Evolutionary conservation across 2,329 filamentous ascomycete genomes (phyloP), one percentile per base, ranked within the genome.

Genomic region (Fusarium bactridioides): DNA sequence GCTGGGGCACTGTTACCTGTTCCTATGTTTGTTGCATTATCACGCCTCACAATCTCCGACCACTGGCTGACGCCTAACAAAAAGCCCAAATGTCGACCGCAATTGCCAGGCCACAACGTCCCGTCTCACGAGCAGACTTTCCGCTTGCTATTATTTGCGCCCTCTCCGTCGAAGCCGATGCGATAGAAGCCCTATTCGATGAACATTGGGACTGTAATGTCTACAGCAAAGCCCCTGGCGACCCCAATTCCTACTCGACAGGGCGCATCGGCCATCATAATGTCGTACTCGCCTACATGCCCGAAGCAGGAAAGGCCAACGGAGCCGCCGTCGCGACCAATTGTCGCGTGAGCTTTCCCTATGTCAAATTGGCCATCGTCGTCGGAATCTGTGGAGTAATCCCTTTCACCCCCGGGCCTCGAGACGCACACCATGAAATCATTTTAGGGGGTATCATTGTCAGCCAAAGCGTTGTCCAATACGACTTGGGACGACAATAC

Each of bases 351-450:
- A 84, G 80, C 62, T 84, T 81, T 47, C 56, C 63, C 0, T 51
- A 67, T 10, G 64, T 85, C 11, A 77, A 71, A 27, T 64, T 84
- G 0, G 80, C 73, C 4, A 44, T 85, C 1, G 48, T 85, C 1
- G 79, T 82, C 9, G 83, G 83, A 2, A 74, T 84, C 12, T 84
- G 82, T 61, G 83, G 82, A 10, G 82, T 79, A 15, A 72, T 80
- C 6, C 81, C 82, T 2, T 51, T 50, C 18, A 56, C 59, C 6
- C 12, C 47, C 1, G 47, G n/a, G 0, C 29, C 37, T 11, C 45
- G 16, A 19, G 43, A 63, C 11, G 54, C 44, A 40, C 25, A 37
- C 11, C 31, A 51, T 8, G 48, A 51, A 9, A 25, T 59, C 12
- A 29, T 64, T 3, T 7, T 59, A 3, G 61, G 61, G 1, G 61